Conservation (phyloP, 805 yeast species). For the Candida tallmaniae region DNA sequence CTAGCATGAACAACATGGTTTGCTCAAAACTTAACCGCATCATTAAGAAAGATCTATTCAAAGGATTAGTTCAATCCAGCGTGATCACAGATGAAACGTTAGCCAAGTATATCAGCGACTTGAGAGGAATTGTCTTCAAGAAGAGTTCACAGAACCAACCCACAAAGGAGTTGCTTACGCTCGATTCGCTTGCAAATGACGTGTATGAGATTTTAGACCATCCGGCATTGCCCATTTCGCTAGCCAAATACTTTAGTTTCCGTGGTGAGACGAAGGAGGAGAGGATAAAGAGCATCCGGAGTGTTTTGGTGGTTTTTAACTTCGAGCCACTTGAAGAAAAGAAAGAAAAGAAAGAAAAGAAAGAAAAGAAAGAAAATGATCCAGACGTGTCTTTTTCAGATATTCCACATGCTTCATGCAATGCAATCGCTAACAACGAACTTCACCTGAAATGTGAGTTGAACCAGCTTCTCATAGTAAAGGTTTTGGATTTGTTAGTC, state of each 20-base stretch:
- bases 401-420: too few relatives aligned
- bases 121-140: constrained; percentile 7
- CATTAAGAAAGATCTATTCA: constrained; percentile 8
- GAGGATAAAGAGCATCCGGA: constrained; percentile 11
- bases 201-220: constrained; percentile 11
- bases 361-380: not conserved
- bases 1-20: constrained; percentile 4
- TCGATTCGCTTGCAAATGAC: constrained; percentile 14
- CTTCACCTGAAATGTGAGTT: constrained; percentile 1
- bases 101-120: constrained; percentile 3
- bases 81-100: constrained; percentile 11
- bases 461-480: constrained; percentile 17
- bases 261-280: constrained; percentile 16
- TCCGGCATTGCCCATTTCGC: constrained; percentile 5
- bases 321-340: not conserved
- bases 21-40: constrained; percentile 9
- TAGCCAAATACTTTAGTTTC: constrained; percentile 9
- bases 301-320: constrained; percentile 8
- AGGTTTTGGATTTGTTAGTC: constrained; percentile 17
- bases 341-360: not conserved
- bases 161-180: constrained; percentile 6
- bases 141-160: constrained; percentile 6
- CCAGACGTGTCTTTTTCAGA: too few relatives aligned
- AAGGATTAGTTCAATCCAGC: constrained; percentile 8
- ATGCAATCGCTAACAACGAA: constrained; percentile 4